Base-by-base conservation (phyloP, 148 eudicot genomes). In the Arbutus unedo region DNA sequence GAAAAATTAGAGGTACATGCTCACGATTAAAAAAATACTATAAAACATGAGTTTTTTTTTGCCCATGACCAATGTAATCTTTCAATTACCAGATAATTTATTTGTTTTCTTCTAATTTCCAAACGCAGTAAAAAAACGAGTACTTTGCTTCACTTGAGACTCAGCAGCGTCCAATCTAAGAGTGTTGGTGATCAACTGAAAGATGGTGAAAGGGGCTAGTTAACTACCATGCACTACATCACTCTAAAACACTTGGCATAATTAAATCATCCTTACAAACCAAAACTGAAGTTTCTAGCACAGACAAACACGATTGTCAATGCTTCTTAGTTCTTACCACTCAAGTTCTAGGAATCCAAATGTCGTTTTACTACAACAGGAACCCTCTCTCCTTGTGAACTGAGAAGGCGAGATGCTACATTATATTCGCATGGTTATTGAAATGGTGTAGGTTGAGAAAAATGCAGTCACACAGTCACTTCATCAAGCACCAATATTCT, bases 401-500 rank as follows among this genome's bases (percentile, higher is more conserved):
- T 31, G 38, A 31, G 38, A 31, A 31, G 38, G 38, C 51, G 23
- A 55, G 48, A 81, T 59, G 76, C 38, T 74, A 59, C 55, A 57
- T 74, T 15, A 74, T 18, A 73, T 44, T 48, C 10, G 19, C 45
- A 16, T 13, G 38, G 79, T 53, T 47, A 47, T 45, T 21, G 13
- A 8, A 59, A 48, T 2, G 75, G 47, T 50, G 47, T 14, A 23
- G 23, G 16, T 49, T 2, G 74, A 77, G 75, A 25, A 38, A 38
- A n/a, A 19, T 0, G 6, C 0, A 4, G 71, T 25, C 41, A 19
- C 18, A n/a, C 18, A 41, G 48, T 31, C 48, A n/a, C 43, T 56
- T 74, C 77, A 47, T 95, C 80, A 95, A 15, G 93, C 96, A 81
- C 88, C 83, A 82, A 95, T 89, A 71, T 95, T 95, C 87, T 95